Base-by-base conservation (phyloP, 164 flowering plant genomes). In the Vitis labrusca region DNA sequence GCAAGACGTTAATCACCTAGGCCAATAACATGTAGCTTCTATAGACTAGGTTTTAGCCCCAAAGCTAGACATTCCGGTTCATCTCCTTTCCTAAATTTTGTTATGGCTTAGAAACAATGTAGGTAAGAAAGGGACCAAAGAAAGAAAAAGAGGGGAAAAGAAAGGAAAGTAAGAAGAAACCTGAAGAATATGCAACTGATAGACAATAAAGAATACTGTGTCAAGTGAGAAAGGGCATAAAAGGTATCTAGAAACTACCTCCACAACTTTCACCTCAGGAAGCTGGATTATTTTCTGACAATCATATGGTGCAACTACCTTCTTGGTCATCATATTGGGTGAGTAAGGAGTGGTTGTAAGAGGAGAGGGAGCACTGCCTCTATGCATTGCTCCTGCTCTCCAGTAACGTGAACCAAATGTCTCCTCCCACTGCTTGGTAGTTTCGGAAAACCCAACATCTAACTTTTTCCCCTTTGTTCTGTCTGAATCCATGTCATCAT, bases 371-470 rank as follows among this genome's bases (percentile, higher is more conserved):
- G 91, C 77, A 72, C 3, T 76, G 50, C 98, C 97, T 77, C 89
- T 75, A 73, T 95, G 78, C 99, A 95, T 93, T 30, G 91, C 98
- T 66, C 99, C 98, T 15, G 98, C 96, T 77, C 81, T 88, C 97
- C 95, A 89, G 71, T 96, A 96, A 71, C 99, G 88, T 52, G 50
- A 63, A 30, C 99, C 98, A 76, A 89, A 96, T 69, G 88, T 86
- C 49, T 83, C 85, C 80, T 93, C 99, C 89, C 92, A 96, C 59
- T 86, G 91, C 68, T 84, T 85, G 13, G 94, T 90, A 19, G 97
- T 93, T 60, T 80, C 92, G 67, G 91, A 81, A 85, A 96, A 93
- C 27, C 98, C 98, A 77, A 61, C 62, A 82, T 96, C 94, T 72
- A 93, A 83, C 76, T 93, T 93, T 80, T 88, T 82, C 27, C 99